These are phyloP conservation scores for Rhodotorula sp. DNA, from an alignment of 1,284 basidiomycete species.

Conservation along the genomic window DNA sequence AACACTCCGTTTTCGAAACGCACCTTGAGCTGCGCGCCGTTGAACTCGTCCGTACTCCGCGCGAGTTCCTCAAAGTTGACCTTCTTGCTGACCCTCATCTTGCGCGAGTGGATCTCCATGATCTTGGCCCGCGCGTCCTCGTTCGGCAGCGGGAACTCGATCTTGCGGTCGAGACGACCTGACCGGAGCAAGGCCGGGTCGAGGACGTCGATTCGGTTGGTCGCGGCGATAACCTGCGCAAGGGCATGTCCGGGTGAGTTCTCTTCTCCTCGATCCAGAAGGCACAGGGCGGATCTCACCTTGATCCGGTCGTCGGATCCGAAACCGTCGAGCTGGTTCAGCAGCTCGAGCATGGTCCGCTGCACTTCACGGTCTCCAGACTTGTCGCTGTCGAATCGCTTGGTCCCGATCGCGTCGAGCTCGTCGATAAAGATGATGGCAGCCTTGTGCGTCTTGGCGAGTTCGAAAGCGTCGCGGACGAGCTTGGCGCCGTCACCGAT, in stretches of 20 bases:
- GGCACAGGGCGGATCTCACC: slow-evolving; percentile 53
- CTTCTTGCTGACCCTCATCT: slow-evolving; percentile 77
- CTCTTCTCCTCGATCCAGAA: neutral
- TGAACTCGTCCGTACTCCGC: slow-evolving; percentile 73
- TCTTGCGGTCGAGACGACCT: slow-evolving; percentile 72
- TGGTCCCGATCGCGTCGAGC: slow-evolving; percentile 97
- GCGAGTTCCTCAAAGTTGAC: slow-evolving; percentile 77
- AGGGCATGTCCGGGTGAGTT: neutral
- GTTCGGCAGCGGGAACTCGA: slow-evolving; percentile 75
- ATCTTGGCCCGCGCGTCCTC: slow-evolving; percentile 70
- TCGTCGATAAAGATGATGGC: slow-evolving; percentile 99
- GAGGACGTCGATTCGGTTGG: slow-evolving; percentile 97
- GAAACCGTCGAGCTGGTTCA: slow-evolving; percentile 81
- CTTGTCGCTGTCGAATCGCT: slow-evolving; percentile 97
- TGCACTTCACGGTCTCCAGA: slow-evolving; percentile 99
- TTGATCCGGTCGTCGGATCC: slow-evolving; percentile 96
- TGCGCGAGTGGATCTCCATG: slow-evolving; percentile 79
- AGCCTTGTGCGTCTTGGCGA: slow-evolving; percentile 95
- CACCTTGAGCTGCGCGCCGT: slow-evolving; percentile 61
- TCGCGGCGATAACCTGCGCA: slow-evolving; percentile 89
- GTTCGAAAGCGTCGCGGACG: slow-evolving; percentile 93
- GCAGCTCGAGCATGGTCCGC: slow-evolving; percentile 95
- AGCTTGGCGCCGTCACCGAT: slow-evolving; percentile 93
- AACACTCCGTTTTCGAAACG: neutral
- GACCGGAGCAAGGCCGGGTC: slow-evolving; percentile 73